A percentile compares a stretch with the other conserved stretches of the same genome.
phyloP scores from a whole-genome alignment of 73 alveolate genomes.

The Symbiodinium natans region DNA sequence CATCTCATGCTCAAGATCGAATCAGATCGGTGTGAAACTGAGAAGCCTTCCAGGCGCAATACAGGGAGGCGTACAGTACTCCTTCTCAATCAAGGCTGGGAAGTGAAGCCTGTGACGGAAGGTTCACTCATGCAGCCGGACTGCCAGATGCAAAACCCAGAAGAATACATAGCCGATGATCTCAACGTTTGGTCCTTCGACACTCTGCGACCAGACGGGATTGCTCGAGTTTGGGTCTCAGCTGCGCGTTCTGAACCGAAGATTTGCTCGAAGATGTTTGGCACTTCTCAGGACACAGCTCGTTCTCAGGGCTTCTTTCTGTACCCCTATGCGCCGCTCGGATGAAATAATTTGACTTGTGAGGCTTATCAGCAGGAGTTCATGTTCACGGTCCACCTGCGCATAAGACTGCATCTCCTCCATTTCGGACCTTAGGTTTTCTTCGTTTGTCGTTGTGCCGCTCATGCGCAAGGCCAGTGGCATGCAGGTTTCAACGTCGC shows the following conservation, averaged over 20 bases:
- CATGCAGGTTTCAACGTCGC: too few species aligned
- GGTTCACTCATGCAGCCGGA: too few species aligned
- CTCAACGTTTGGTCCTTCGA: slow-evolving; percentile 75
- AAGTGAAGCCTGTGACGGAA: too few species aligned
- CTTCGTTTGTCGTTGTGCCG: slow-evolving; percentile 79
- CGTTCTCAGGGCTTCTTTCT: slow-evolving; percentile 89
- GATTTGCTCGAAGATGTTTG: not conserved
- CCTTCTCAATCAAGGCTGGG: slow-evolving; percentile 63
- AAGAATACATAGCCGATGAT: slow-evolving; percentile 51
- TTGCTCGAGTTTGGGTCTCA: slow-evolving; percentile 40
- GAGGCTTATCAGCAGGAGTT: too few species aligned
- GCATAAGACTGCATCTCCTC: too few species aligned
- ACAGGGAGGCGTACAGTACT: slow-evolving; percentile 73
- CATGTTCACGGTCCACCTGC: too few species aligned
- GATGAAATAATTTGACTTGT: too few species aligned
- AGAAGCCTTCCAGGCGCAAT: slow-evolving; percentile 69
- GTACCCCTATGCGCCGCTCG: slow-evolving; percentile 79
- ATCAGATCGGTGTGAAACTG: too few species aligned
- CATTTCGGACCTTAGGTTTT: slow-evolving; percentile 34
- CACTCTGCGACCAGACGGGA: slow-evolving; percentile 83
- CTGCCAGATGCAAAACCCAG: slow-evolving; percentile 83
- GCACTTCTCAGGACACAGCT: slow-evolving; percentile 47
- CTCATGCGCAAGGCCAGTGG: slow-evolving; percentile 66
- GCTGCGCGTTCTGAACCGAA: not conserved
- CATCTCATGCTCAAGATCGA: too few species aligned